Evolutionary conservation across 208 protist species (phyloP), one percentile per base, ranked within the genome.

Genomic region (Leishmania tarentolae): DNA sequence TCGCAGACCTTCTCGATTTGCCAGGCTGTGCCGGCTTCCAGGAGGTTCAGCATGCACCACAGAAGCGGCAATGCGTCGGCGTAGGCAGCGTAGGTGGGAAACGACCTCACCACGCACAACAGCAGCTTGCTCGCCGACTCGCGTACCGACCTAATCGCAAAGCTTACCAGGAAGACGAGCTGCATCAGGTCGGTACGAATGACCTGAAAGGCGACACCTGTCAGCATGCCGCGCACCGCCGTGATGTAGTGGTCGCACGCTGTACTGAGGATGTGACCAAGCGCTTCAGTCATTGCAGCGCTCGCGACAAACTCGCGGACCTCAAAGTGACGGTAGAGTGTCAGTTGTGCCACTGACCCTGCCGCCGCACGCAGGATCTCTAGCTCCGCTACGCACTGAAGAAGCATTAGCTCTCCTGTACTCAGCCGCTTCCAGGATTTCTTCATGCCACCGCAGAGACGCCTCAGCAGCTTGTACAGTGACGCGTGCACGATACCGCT

Each of bases 261-360:
- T n/a, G 90, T 83, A 24, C 72, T 31, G 28, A 91, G 87, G 28
- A 92, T 87, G 77, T 88, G 40, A 28, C 74, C 61, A 31, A 95
- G 74, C 31, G 81, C 85, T 2, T 76, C 76, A 68, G 81, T 83
- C n/a, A 95, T 88, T 17, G 88, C 81, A 8, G 84, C 83, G 75
- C 90, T 92, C 28, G 94, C 92, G 35, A 96, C 91, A 82, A 95
- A 96, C 85, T 96, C 94, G 37, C 92, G 85, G 47, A 95, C 85
- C 78, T 97, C 92, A 82, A 94, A 95, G 66, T 93, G 88, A 70
- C 90, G 86, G 82, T 96, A 96, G 21, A 92, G 85, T 31, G 92
- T 90, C 24, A 97, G 83, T 63, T 94, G 91, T 15, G 91, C 88
- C 71, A 97, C 92, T 13, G 89, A 92, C 46, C 92, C 90, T 42